These are phyloP conservation scores for Myxozyma kluyveri DNA, from an alignment of 805 yeast genomes.

Conservation along the genomic window DNA sequence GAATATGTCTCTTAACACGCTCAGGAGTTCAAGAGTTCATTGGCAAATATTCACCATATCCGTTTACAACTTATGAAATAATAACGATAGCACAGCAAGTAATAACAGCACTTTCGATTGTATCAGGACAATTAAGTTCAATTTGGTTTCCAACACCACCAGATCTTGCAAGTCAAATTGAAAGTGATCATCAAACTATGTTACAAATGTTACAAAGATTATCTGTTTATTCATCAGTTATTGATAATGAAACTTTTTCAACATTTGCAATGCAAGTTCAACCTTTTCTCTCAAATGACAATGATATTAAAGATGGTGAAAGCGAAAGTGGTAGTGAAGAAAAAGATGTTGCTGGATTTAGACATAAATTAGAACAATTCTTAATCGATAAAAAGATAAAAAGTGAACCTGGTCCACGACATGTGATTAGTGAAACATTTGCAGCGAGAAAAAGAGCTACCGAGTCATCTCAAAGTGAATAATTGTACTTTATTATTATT, in stretches of 20 bases:
- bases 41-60: conserved; percentile 16
- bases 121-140: conserved; percentile 32
- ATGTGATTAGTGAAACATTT: conserved; percentile 6
- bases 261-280: conserved; percentile 9
- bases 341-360: conserved; percentile 22
- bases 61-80: conserved; percentile 26
- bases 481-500: too few species aligned
- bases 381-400: conserved; percentile 13
- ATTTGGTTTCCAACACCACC: conserved; percentile 8
- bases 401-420: conserved; percentile 11
- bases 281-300: conserved; percentile 18
- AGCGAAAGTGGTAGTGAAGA: too few species aligned
- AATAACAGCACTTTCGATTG: conserved; percentile 26
- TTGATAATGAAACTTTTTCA: conserved; percentile 9
- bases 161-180: background rate
- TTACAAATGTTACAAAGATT: conserved; percentile 1
- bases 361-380: conserved; percentile 25
- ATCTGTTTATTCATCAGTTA: background rate
- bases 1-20: conserved; percentile 32
- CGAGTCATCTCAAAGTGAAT: too few species aligned
- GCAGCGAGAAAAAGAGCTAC: background rate
- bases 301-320: background rate
- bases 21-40: conserved; percentile 17
- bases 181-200: conserved; percentile 3
- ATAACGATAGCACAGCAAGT: conserved; percentile 28